Base-by-base conservation (phyloP, 2,329 filamentous ascomycete species). In the Diplodia sapinea region DNA sequence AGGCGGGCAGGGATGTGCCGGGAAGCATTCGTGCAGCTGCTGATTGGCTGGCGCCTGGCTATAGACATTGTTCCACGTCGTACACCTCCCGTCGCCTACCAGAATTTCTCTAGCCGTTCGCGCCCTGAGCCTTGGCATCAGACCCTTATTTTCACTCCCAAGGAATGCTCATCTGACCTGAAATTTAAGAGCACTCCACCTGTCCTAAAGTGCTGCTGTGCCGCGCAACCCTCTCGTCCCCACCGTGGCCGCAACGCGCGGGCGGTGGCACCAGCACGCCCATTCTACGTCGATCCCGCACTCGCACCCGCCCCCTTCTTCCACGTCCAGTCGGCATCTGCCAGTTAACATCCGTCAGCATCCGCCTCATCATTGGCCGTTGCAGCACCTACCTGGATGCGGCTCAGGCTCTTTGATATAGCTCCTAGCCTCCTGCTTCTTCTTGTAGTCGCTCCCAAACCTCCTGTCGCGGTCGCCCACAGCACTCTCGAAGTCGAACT, bases 351-450 rank as follows among this genome's bases (percentile, higher is more conserved):
- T 43, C 43, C 47, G 59, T 63, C 47, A 63, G 59, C 33, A 1
- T n/a, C 11, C 15, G 11, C 29, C 29, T 23, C 29, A 26, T 23
- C n/a, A 36, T 36, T 33, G n/a, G 17, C 47, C 50, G 38, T 38
- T 49, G 17, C 29, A 36, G 59, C 61, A 65, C 62, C n/a, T 65
- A 66, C 57, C 66, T 51, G 61, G 59, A 74, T 84, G 79, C 13
- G 85, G 74, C 67, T 81, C 70, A n/a, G 82, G 83, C 72, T 79
- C 78, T 71, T 80, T 70, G 73, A 90, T 88, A 61, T 81, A 79
- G 73, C 79, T 79, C 73, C 88, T 83, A 66, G 80, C 79, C 76
- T 85, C 81, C 71, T 77, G 81, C 80, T 89, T 89, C 68, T 78
- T 76, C 75, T 73, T 77, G 67, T 78, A 81, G 75, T 86, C 81